Base-by-base conservation (phyloP, 1,284 basidiomycete genomes). In the Rhizoctonia solani region DNA sequence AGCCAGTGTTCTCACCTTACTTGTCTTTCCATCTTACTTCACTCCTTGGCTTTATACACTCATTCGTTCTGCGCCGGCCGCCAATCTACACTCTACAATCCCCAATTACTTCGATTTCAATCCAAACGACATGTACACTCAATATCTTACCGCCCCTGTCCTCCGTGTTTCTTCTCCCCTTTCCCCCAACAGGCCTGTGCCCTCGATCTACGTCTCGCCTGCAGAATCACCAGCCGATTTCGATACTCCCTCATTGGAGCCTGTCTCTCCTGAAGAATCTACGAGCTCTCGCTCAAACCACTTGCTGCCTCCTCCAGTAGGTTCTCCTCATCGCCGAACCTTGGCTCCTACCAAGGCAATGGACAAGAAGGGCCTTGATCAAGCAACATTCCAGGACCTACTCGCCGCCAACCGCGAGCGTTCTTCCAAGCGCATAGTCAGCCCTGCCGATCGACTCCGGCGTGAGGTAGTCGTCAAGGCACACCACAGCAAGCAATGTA, bases 401-500 rank as follows among this genome's bases (percentile, higher is more conserved):
- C 79, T 90, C 69, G 80, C 79, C 70, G 80, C 84, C 52, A 83
- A 85, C 39, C 81, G 80, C 73, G 84, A 86, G 70, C 79, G 84
- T 71, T 47, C 69, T 0, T 19, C 59, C 30, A 86, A 82, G 77
- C 84, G 79, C 72, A 75, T 77, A 34, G 78, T 79, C 25, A 84
- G 87, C 77, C 11, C 29, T 29, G 61, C 61, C 42, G 61, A 65
- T 46, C 61, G 61, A 32, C 81, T 91, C 67, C 84, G 87, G 71
- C 89, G 86, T 77, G 87, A 90, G 76, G 84, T 89, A 56, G 86
- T 87, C 16, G 76, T 88, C 69, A 89, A 87, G 76, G 82, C 81
- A 54, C 88, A 90, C 77, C 85, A 82, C 79, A 85, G 80, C 74
- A 90, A 88, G 79, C 87, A 90, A 76, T 77, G 89, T 91, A 75